Evolutionary conservation across 306 rosid genomes (phyloP).

Genomic region (Fragaria nilgerrensis): DNA sequence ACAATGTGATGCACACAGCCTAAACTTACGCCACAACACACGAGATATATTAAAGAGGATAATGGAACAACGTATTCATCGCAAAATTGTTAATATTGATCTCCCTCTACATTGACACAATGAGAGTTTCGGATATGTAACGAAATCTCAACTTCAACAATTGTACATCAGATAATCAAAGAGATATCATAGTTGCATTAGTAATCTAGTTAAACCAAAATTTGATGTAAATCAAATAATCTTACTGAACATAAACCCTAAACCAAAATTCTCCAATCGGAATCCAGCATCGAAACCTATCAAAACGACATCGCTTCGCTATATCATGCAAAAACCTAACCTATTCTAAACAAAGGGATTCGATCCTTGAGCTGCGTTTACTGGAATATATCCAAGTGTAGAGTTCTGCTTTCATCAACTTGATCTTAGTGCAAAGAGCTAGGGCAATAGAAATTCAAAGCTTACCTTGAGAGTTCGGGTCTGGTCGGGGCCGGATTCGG

Average conservation of each 20-base stretch:
- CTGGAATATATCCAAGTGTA: neutral
- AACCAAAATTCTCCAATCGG: slow-evolving; percentile 26
- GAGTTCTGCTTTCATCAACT: neutral
- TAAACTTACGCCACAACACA: neutral
- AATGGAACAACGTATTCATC: neutral
- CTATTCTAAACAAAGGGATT: neutral
- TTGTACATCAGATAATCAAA: neutral
- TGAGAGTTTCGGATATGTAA: neutral
- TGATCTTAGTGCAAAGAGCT: neutral
- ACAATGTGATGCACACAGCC: neutral
- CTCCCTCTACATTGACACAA: neutral
- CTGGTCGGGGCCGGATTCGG: slow-evolving; percentile 8
- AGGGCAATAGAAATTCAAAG: neutral
- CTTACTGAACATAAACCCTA: slow-evolving; percentile 10
- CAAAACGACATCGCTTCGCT: neutral
- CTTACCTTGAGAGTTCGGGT: slow-evolving; percentile 1
- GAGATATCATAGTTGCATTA: neutral
- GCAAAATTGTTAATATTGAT: neutral
- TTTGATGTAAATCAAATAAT: neutral
- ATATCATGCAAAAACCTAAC: neutral
- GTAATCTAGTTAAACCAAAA: neutral
- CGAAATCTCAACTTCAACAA: neutral
- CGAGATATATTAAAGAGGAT: neutral
- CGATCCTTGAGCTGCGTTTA: neutral
- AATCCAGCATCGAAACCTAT: neutral